Conservation (phyloP, 2,329 filamentous ascomycete genomes). For the Geosmithia flava region DNA sequence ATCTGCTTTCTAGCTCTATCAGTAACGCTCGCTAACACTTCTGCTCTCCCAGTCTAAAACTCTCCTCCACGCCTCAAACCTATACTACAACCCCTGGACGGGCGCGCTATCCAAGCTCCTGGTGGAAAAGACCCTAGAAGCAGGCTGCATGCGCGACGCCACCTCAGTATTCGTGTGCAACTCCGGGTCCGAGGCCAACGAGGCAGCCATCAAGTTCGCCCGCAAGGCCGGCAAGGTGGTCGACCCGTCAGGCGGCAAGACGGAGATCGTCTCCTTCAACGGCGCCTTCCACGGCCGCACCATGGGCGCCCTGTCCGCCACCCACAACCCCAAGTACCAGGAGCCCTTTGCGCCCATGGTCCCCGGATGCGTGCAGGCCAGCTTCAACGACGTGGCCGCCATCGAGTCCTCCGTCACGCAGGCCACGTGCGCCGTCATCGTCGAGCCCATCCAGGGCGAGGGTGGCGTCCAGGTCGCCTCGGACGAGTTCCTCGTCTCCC, state of each 20-base stretch:
- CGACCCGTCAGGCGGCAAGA: conserved; percentile 60
- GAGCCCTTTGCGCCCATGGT: conserved; percentile 91
- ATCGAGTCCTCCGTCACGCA: conserved; percentile 67
- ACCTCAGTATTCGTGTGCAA: conserved; percentile 85
- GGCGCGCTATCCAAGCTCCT: conserved; percentile 78
- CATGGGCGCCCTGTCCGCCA: conserved; percentile 90
- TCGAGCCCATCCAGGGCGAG: conserved; percentile 96
- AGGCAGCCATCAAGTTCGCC: conserved; percentile 94
- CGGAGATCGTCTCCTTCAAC: conserved; percentile 81
- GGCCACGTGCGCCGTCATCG: conserved; percentile 83
- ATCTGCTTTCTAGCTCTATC: no score
- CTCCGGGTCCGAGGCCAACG: conserved; percentile 92
- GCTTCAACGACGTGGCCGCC: conserved; percentile 66
- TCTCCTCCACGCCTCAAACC: conserved; percentile 84
- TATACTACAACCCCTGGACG: conserved; percentile 96
- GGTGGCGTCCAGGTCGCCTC: conserved; percentile 80
- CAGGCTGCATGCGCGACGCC: conserved; percentile 72
- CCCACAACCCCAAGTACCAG: conserved; percentile 96
- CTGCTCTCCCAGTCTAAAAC: conserved; percentile 59
- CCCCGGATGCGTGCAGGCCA: conserved; percentile 80
- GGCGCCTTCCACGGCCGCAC: conserved; percentile 93
- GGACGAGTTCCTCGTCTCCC: conserved; percentile 68
- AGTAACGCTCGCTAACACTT: no score
- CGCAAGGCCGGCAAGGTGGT: conserved; percentile 75
- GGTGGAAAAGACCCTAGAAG: conserved; percentile 66